Evolutionary conservation across 2,329 filamentous ascomycete genomes (phyloP).

Genomic region (Hymenoscyphus infarciens): DNA sequence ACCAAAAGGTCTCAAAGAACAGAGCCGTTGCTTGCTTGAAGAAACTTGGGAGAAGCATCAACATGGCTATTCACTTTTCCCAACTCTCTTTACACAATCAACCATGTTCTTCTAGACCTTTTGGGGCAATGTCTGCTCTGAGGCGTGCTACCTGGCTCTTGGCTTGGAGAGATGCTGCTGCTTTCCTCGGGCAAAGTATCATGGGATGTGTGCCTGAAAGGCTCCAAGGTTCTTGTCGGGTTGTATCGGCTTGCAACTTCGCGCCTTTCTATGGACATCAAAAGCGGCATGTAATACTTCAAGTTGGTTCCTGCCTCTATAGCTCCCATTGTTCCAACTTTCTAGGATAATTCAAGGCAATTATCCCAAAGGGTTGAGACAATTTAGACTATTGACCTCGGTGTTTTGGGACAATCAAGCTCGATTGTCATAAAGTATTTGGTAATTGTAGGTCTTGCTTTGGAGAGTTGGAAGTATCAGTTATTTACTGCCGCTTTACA

Average conservation of each 20-base stretch:
- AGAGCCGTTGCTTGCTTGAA: neutral
- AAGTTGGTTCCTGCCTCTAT: no score
- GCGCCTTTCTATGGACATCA: neutral
- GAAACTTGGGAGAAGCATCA: neutral
- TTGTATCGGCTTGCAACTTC: neutral
- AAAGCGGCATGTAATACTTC: no score
- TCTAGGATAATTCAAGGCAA: no score
- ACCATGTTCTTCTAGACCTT: neutral
- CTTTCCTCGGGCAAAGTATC: neutral
- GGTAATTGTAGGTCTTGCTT: no score
- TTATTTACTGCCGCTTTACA: no score
- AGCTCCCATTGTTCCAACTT: no score
- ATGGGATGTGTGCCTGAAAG: neutral
- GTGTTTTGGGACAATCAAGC: no score
- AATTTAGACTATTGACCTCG: no score
- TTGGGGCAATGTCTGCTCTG: neutral
- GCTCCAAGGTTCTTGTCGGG: neutral
- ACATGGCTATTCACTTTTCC: neutral
- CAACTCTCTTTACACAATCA: neutral
- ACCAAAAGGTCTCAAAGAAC: neutral
- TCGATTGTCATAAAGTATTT: no score
- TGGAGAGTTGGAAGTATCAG: no score
- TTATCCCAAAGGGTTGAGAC: no score
- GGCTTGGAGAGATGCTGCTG: neutral
- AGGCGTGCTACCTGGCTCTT: neutral